Evolutionary conservation across 345 rosid genomes (phyloP).

Genomic region (Citrus maxima): DNA sequence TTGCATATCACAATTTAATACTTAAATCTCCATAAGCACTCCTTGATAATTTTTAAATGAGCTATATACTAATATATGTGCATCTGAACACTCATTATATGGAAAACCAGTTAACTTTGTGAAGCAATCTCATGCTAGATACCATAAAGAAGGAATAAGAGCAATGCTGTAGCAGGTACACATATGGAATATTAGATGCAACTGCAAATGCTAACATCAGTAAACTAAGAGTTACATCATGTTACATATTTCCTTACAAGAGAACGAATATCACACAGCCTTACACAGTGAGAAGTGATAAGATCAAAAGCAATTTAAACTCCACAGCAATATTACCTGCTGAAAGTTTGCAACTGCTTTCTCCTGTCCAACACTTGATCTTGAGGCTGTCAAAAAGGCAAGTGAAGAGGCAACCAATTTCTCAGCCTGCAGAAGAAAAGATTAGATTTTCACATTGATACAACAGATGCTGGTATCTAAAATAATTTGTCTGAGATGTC

Average conservation of each 20-base stretch:
- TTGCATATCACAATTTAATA: background rate
- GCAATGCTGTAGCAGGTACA: background rate
- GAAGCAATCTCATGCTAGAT: background rate
- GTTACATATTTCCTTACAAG: background rate
- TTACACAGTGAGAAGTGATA: background rate
- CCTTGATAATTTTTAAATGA: background rate
- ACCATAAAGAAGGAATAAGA: background rate
- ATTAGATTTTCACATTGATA: background rate
- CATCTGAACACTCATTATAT: background rate
- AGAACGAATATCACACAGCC: background rate
- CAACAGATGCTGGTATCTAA: background rate
- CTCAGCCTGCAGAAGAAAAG: background rate
- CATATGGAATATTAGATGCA: background rate
- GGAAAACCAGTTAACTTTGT: background rate
- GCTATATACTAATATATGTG: background rate
- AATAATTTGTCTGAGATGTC: background rate
- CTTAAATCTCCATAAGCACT: background rate
- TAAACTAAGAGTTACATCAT: background rate
- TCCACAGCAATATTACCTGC: background rate
- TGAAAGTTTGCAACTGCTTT: background rate
- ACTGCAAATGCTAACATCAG: background rate
- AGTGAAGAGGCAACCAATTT: conserved; percentile 5
- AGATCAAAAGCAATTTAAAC: background rate
- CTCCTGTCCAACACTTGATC: conserved; percentile 1
- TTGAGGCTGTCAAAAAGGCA: background rate